These are phyloP conservation scores for Asterella californica DNA, from an alignment of 225 moss, liverwort and hornwort genomes.

Conservation along the genomic window DNA sequence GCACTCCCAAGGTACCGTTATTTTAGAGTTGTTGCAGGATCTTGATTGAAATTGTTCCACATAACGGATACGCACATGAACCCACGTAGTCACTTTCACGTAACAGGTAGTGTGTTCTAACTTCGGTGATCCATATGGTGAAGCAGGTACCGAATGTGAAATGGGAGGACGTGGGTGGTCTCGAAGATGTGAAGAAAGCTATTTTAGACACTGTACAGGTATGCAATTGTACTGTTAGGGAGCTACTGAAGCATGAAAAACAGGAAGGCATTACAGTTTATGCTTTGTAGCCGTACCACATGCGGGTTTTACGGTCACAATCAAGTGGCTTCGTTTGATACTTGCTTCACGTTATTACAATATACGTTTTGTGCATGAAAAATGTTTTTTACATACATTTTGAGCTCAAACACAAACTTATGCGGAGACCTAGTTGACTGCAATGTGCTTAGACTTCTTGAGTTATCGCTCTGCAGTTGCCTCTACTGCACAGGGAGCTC, in stretches of 20 bases:
- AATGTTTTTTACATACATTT: too few species aligned
- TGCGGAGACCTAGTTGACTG: too few species aligned
- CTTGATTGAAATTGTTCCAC: background rate
- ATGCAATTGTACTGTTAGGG: background rate
- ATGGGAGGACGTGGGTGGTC: constrained; percentile 99
- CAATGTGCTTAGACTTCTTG: background rate
- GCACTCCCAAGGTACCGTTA: constrained; percentile 77
- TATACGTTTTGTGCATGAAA: too few species aligned
- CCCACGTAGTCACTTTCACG: background rate
- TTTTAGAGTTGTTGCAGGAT: background rate
- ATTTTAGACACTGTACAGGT: constrained; percentile 99
- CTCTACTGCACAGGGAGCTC: constrained; percentile 88
- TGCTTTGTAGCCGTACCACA: background rate
- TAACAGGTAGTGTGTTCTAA: background rate
- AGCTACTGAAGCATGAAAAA: background rate
- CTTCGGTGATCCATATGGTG: background rate
- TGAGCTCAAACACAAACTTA: background rate
- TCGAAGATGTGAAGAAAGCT: constrained; percentile 96
- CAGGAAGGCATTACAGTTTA: background rate
- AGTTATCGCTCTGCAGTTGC: constrained; percentile 55
- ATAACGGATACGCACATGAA: background rate
- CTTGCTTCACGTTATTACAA: too few species aligned
- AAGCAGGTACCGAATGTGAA: constrained; percentile 95
- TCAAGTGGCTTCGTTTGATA: too few species aligned
- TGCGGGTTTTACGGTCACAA: too few species aligned